Percentiles rank a stretch among this genome's conserved stretches.
Conservation (phyloP, 106 monocot genomes). For the Phalaenopsis aphrodite region DNA sequence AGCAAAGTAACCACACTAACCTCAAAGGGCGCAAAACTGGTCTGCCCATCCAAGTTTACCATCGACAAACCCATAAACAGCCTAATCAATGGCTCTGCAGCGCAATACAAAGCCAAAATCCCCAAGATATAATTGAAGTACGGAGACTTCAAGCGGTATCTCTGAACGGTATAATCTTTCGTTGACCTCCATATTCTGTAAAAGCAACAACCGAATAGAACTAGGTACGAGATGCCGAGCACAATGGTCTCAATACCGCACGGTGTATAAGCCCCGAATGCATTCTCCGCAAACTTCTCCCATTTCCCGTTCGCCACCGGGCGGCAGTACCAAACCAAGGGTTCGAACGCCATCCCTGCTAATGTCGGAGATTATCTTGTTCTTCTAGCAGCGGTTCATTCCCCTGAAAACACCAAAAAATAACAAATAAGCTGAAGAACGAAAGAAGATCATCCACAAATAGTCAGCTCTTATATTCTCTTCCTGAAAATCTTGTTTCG, state of each 20-base stretch:
- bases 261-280: conserved; percentile 84
- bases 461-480: background rate
- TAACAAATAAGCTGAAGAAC: background rate
- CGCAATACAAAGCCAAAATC: conserved; percentile 44
- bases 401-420: background rate
- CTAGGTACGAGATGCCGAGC: conserved; percentile 67
- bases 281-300: conserved; percentile 55
- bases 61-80: conserved; percentile 53
- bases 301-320: conserved; percentile 61
- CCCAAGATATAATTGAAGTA: conserved; percentile 60
- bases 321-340: conserved; percentile 81
- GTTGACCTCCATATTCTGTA: conserved; percentile 70
- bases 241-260: conserved; percentile 72
- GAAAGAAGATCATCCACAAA: background rate
- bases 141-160: conserved; percentile 41
- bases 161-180: conserved; percentile 37
- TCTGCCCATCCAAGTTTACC: conserved; percentile 56
- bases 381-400: conserved; percentile 1
- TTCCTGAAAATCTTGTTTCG: background rate
- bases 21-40: conserved; percentile 78
- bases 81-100: conserved; percentile 46
- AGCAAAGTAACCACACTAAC: conserved; percentile 19
- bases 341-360: conserved; percentile 49
- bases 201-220: conserved; percentile 39
- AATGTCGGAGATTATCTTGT: background rate